These are phyloP conservation scores for Xylaria nigripes DNA, from an alignment of 495 filamentous ascomycete species.

Conservation along the genomic window DNA sequence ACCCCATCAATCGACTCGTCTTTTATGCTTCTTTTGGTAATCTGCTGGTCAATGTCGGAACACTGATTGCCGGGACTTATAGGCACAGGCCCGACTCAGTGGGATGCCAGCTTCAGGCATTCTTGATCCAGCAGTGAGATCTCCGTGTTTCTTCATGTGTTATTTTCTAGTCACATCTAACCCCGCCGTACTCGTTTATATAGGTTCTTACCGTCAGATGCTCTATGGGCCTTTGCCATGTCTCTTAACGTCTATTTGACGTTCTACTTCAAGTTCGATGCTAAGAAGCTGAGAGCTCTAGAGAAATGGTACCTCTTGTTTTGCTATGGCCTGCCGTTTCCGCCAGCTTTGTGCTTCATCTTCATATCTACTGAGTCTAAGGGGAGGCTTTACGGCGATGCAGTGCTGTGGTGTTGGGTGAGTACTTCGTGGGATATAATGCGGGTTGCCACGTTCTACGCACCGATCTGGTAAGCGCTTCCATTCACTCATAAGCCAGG, in stretches of 20 bases:
- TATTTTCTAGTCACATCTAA: no score
- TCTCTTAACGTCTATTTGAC: conserved; percentile 81
- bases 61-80: conserved; percentile 60
- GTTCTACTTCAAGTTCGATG: conserved; percentile 70
- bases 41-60: conserved; percentile 69
- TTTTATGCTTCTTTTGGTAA: conserved; percentile 86
- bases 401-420: conserved; percentile 84
- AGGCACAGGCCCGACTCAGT: conserved; percentile 37
- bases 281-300: conserved; percentile 54
- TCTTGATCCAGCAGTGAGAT: conserved; percentile 62
- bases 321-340: conserved; percentile 71
- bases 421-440: conserved; percentile 56
- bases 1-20: conserved; percentile 82
- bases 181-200: no score
- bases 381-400: conserved; percentile 64
- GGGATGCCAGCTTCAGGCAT: conserved; percentile 69
- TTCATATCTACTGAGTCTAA: conserved; percentile 46
- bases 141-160: no score
- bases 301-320: conserved; percentile 63
- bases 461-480: conserved; percentile 62
- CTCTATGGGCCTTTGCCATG: conserved; percentile 77
- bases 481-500: no score
- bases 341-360: conserved; percentile 60
- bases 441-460: conserved; percentile 73
- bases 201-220: conserved; percentile 75